Evolutionary conservation across 495 filamentous ascomycete genomes (phyloP), one percentile per base, ranked within the genome.

Genomic region (Thermothielavioides terrestris): DNA sequence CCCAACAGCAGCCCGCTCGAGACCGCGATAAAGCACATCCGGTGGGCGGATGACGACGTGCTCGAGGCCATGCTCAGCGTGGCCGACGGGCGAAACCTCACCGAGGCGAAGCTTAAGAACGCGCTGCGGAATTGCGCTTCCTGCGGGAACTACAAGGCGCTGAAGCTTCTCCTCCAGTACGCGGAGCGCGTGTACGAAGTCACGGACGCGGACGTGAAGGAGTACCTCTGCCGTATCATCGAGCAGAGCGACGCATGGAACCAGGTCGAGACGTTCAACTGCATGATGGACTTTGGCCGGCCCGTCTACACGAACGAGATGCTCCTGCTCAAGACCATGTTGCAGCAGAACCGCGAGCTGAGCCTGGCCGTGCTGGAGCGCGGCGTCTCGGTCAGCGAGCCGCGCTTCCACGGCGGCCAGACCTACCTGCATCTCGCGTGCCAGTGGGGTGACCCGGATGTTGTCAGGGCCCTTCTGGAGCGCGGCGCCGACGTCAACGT

Each of bases 361-460:
- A 49, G 36, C 41, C 18, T 62, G 31, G 59, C 52, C 12, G 50
- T 62, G 12, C 43, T 62, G 39, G 37, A 50, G 20, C 59, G 59
- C 30, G 56, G 56, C 15, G 55, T 62, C 26, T 28, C 34, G 3
- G 51, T 62, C 37, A 56, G 52, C 30, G 55, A 54, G 15, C 42
- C 43, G 2, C 30, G 42, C 9, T 54, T 57, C 46, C 47, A 49
- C 31, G 52, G 54, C 40, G 46, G 42, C 38, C 52, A 57, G 43
- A 63, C 60, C 1, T 60, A 53, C 45, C 50, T 63, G 26, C 60
- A 63, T 30, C 45, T 59, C 25, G 60, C 60, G 14, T 57, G 54
- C 27, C 51, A 57, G 11, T 60, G 52, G 54, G 56, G 60, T 15
- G 52, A 59, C 23, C 18, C 40, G 2, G 52, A 57, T 4, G 49